Percentiles rank a stretch among this genome's conserved stretches.
Evolutionary conservation across 2,329 filamentous ascomycete genomes (phyloP).

Genomic region (Calonectria honghensis): DNA sequence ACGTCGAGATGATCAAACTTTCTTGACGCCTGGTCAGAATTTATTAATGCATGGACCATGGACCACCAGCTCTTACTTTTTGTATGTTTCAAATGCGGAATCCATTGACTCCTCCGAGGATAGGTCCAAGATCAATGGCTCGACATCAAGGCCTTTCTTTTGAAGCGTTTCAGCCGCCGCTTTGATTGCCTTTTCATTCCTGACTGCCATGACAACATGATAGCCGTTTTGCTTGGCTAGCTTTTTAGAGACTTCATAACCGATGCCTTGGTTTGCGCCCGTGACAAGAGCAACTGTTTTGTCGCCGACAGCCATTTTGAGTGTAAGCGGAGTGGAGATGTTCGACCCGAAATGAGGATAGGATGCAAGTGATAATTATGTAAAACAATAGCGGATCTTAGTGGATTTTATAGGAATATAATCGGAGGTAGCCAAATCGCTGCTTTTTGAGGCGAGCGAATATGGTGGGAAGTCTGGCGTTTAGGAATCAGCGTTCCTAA

Average conservation of each 20-base stretch:
- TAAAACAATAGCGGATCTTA: neutral
- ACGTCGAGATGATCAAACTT: constrained; percentile 16
- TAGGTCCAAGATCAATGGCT: neutral
- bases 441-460: neutral
- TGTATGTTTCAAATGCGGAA: neutral
- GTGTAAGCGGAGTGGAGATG: neutral
- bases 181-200: neutral
- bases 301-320: neutral
- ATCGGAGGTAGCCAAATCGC: neutral
- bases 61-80: neutral
- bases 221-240: neutral
- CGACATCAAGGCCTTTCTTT: neutral
- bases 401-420: neutral
- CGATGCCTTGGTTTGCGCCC: neutral
- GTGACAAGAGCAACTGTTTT: constrained; percentile 5
- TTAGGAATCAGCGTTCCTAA: neutral
- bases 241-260: neutral
- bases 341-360: neutral
- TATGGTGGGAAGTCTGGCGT: neutral
- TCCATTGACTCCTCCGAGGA: neutral
- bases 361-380: neutral
- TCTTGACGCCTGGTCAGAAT: neutral
- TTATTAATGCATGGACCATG: neutral
- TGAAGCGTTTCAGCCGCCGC: neutral
- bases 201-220: neutral